Percentiles rank a stretch among this genome's conserved stretches.
These are phyloP conservation scores for Pelargonium fulgidum DNA, from an alignment of 441 rosid species.

Conservation along the genomic window DNA sequence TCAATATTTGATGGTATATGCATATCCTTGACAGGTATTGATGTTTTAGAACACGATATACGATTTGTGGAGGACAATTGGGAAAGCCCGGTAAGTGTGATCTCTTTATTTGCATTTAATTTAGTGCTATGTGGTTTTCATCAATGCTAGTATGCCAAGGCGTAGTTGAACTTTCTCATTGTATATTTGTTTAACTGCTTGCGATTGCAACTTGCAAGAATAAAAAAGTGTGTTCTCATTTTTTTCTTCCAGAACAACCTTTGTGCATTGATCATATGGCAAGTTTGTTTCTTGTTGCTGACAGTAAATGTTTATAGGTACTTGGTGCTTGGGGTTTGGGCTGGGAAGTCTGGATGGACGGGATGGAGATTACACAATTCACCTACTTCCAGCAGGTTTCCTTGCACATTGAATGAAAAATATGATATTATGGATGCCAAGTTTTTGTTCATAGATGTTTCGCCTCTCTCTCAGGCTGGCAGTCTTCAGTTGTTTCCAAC, in stretches of 20 bases:
- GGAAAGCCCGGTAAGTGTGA: constrained; percentile 87
- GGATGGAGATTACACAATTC: constrained; percentile 98
- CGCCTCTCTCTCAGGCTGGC: constrained; percentile 59
- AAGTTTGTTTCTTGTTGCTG: constrained; percentile 10
- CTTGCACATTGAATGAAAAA: neutral
- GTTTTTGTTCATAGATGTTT: constrained; percentile 8
- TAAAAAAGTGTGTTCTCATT: neutral
- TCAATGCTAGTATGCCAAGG: neutral
- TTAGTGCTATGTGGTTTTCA: constrained; percentile 2
- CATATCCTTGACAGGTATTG: constrained; percentile 56
- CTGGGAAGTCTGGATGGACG: constrained; percentile 99
- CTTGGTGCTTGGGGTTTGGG: constrained; percentile 99
- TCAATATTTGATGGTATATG: constrained; percentile 4
- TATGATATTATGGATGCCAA: constrained; percentile 2
- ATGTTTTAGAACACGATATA: constrained; percentile 75
- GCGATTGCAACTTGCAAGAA: constrained; percentile 1
- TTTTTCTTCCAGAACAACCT: neutral
- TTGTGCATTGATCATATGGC: neutral
- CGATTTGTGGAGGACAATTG: constrained; percentile 99
- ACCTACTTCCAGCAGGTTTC: constrained; percentile 97
- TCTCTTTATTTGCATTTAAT: neutral
- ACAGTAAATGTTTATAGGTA: constrained; percentile 47
- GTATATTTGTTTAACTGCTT: neutral
- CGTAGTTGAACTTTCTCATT: neutral
- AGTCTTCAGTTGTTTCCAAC: constrained; percentile 84